Evolutionary conservation across 768 basidiomycete genomes (phyloP).

Genomic region (Lepiota venenata): DNA sequence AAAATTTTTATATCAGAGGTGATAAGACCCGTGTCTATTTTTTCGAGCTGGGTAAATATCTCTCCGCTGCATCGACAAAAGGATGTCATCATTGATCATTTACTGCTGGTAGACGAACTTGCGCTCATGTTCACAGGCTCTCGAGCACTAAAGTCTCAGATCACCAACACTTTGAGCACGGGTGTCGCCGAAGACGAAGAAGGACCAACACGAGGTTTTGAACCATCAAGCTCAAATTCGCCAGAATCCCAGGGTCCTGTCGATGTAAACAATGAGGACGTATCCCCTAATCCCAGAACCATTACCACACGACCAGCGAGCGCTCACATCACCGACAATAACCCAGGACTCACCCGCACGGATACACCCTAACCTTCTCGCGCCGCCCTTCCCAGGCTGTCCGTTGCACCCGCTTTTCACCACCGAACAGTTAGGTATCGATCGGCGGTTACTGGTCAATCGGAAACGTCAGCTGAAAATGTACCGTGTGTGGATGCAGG

Average conservation of each 20-base stretch:
- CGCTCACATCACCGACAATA: neutral
- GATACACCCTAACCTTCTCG: constrained; percentile 39
- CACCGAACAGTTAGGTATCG: constrained; percentile 85
- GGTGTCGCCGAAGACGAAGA: constrained; percentile 32
- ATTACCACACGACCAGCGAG: constrained; percentile 4
- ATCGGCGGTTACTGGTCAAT: constrained; percentile 88
- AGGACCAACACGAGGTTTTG: neutral
- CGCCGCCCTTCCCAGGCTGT: constrained; percentile 21
- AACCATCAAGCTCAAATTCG: neutral
- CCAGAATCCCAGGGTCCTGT: neutral
- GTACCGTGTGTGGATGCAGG: constrained; percentile 97
- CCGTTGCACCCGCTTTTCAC: constrained; percentile 64
- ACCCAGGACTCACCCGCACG: constrained; percentile 6
- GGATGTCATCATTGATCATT: constrained; percentile 2
- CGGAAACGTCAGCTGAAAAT: constrained; percentile 93
- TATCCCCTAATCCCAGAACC: neutral
- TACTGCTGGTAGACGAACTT: constrained; percentile 59
- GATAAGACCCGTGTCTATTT: constrained; percentile 98
- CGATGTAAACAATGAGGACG: neutral
- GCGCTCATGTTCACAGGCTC: constrained; percentile 76
- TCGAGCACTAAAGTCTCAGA: constrained; percentile 30
- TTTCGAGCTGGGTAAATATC: constrained; percentile 72
- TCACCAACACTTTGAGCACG: constrained; percentile 27
- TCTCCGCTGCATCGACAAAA: neutral
- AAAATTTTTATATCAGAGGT: constrained; percentile 94